These are phyloP conservation scores for Cryptococcus hybrid DNA, from an alignment of 1,284 basidiomycete genomes.

Conservation along the genomic window DNA sequence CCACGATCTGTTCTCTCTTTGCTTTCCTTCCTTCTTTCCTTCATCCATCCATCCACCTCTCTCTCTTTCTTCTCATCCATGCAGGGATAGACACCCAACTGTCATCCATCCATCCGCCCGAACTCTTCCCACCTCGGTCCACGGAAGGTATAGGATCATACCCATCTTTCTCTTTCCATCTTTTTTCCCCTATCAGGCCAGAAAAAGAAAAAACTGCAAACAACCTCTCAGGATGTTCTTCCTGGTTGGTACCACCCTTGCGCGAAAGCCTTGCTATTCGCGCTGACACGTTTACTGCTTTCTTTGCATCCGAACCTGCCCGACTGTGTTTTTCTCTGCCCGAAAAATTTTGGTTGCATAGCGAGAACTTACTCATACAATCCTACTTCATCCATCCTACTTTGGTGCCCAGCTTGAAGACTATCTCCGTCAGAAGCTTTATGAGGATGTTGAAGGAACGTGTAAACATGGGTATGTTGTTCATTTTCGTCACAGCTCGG, in stretches of 20 bases:
- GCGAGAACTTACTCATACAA: constrained; percentile 95
- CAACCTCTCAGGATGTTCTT: constrained; percentile 41
- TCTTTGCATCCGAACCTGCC: neutral
- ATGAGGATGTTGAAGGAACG: constrained; percentile 95
- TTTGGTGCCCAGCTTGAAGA: constrained; percentile 94
- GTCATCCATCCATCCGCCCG: too few species aligned
- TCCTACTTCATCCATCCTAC: constrained; percentile 95
- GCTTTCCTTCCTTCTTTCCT: neutral
- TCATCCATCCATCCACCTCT: constrained; percentile 1
- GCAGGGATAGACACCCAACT: neutral
- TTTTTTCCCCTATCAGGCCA: neutral
- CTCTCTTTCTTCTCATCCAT: constrained; percentile 4
- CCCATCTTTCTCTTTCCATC: neutral
- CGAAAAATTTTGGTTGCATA: constrained; percentile 39
- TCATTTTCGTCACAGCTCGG: neutral
- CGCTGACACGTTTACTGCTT: constrained; percentile 21
- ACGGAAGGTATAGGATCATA: too few species aligned
- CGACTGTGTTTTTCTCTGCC: constrained; percentile 8
- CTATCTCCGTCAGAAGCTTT: constrained; percentile 88
- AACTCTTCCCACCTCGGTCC: too few species aligned
- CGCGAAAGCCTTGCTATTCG: constrained; percentile 13
- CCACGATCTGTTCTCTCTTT: neutral
- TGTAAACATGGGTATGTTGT: constrained; percentile 72
- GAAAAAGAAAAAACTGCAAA: neutral
- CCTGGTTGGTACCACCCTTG: constrained; percentile 40